Conservation (phyloP, 805 yeast species). For the Torulaspora gathmanii region DNA sequence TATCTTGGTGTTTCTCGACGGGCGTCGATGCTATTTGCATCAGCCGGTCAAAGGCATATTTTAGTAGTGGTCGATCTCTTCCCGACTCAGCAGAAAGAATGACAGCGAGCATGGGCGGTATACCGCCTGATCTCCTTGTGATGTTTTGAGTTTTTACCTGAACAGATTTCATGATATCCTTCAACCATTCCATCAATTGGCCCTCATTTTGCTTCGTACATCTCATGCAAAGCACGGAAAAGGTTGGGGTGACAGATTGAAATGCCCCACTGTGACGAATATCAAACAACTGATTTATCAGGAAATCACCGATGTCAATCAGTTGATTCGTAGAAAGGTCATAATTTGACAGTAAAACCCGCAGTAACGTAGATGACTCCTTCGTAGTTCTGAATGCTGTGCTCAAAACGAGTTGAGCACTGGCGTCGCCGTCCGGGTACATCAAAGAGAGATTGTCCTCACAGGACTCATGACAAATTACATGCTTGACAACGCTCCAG, state of each 20-base stretch:
- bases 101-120: conserved; percentile 76
- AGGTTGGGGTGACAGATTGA: conserved; percentile 80
- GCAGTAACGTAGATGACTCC: conserved; percentile 60
- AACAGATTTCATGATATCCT: conserved; percentile 48
- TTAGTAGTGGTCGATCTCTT: conserved; percentile 40
- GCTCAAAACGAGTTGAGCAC: conserved; percentile 50
- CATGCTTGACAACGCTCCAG: conserved; percentile 38
- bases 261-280: conserved; percentile 91
- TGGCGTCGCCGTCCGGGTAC: conserved; percentile 37
- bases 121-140: conserved; percentile 88
- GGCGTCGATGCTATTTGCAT: conserved; percentile 52
- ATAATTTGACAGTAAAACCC: conserved; percentile 39
- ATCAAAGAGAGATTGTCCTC: conserved; percentile 57
- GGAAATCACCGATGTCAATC: conserved; percentile 44
- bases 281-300: conserved; percentile 62
- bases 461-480: conserved; percentile 65
- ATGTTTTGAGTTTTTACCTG: conserved; percentile 60
- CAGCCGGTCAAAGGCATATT: conserved; percentile 48
- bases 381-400: conserved; percentile 81
- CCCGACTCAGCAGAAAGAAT: conserved; percentile 51
- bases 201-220: conserved; percentile 41
- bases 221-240: conserved; percentile 57
- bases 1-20: conserved; percentile 44
- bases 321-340: conserved; percentile 29
- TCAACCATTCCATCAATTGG: conserved; percentile 55